Evolutionary conservation across 2,329 filamentous ascomycete species (phyloP).

Genomic region (Exophiala spinifera): DNA sequence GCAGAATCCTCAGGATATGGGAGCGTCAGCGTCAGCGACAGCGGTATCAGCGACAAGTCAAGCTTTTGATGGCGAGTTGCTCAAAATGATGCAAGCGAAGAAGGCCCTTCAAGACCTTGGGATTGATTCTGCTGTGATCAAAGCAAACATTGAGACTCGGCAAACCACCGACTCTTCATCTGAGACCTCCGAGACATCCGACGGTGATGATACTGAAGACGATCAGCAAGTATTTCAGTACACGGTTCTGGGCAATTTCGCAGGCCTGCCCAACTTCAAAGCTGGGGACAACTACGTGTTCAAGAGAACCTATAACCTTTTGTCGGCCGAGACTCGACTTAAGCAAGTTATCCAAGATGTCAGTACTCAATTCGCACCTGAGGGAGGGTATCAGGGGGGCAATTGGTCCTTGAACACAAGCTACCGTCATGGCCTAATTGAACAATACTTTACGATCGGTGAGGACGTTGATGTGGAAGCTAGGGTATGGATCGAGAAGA

Average conservation of each 20-base stretch:
- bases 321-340: slow-evolving; percentile 2
- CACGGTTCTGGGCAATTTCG: slow-evolving; percentile 13
- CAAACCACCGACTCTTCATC: slow-evolving; percentile 2
- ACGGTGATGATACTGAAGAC: slow-evolving; percentile 6
- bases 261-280: slow-evolving; percentile 15
- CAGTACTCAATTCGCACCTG: not conserved
- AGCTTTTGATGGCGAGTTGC: slow-evolving; percentile 7
- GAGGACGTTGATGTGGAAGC: slow-evolving; percentile 11
- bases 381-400: slow-evolving; percentile 4
- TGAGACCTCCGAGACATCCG: not conserved
- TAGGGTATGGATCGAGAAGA: slow-evolving; percentile 21
- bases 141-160: slow-evolving; percentile 6
- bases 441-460: slow-evolving; percentile 21
- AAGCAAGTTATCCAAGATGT: slow-evolving; percentile 10
- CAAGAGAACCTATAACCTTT: slow-evolving; percentile 10
- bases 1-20: not conserved
- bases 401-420: slow-evolving; percentile 2
- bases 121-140: slow-evolving; percentile 1
- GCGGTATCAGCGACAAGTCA: not conserved
- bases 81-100: slow-evolving; percentile 5
- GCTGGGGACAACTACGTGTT: slow-evolving; percentile 15
- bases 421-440: slow-evolving; percentile 12
- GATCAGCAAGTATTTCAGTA: slow-evolving; percentile 17
- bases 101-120: not conserved
- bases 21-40: not conserved